Base-by-base conservation (phyloP, 768 basidiomycete species). In the Lyophyllum atratum region DNA sequence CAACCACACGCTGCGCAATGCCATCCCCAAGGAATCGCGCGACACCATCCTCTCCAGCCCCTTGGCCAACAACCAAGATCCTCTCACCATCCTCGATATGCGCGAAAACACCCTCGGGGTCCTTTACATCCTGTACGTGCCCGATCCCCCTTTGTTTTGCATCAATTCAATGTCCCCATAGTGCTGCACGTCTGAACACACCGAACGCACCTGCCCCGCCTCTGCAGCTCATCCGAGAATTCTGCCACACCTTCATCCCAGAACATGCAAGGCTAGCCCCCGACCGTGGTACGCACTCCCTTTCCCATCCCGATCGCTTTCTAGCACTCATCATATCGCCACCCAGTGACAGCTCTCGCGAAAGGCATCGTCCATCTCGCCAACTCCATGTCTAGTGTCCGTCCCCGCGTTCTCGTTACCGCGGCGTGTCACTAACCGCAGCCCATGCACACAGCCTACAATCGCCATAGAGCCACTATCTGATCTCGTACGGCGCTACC, bases 111-210 rank as follows among this genome's bases (percentile, higher is more conserved):
- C 89, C 1, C 68, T 93, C 3, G 87, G 85, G 0, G 79, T 85
- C 40, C 69, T 93, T 40, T 88, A 85, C 63, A 89, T 93, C 43
- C 67, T 93, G 91, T 92, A 62, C 72, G 88, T 50, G 29, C n/a
- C 28, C 21, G 37, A 21, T 52, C 21, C 3, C 34, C 19, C 6
- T 17, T 39, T 31, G n/a, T 44, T 40, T 15, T 40, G n/a, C 17
- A 39, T 33, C 5, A 40, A 4, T 2, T 19, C 2, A 4, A 40
- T 40, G 17, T n/a, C n/a, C 10, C 26, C 1, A 2, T 47, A 91
- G 89, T 57, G 83, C 84, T 6, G 87, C 89, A 25, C 78, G 89
- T 64, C 62, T 90, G 62, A 71, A 70, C 54, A 66, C 73, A 40
- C 55, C 71, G 1, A 72, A 72, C 21, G 68, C 76, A 0, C 74